Conservation (phyloP, 331 rosid species). For the Prunus yedoensis region DNA sequence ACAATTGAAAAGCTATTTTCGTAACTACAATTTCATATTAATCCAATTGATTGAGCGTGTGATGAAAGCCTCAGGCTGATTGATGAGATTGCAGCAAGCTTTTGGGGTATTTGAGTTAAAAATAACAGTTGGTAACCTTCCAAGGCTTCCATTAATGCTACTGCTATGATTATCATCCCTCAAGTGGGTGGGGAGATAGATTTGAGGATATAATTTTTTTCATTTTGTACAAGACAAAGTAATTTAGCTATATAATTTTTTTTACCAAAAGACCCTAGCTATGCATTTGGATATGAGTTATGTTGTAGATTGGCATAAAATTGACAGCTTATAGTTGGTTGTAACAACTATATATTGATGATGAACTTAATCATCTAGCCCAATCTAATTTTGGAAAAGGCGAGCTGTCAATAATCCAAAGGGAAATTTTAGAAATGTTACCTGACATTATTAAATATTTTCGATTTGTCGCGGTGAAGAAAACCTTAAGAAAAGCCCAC, state of each 20-base stretch:
- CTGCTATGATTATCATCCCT: not conserved
- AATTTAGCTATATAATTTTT: not conserved
- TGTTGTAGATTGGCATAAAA: not conserved
- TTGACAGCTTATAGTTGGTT: not conserved
- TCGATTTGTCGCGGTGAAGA: too few species aligned
- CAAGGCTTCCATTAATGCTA: not conserved
- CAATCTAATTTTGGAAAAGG: not conserved
- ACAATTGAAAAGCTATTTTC: not conserved
- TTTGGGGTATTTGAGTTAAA: not conserved
- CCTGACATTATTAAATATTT: too few species aligned
- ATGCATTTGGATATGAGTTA: not conserved
- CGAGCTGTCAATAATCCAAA: not conserved
- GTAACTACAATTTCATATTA: not conserved
- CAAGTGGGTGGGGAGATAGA: not conserved
- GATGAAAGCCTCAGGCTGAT: not conserved
- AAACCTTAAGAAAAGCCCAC: too few species aligned
- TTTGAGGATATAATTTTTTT: not conserved
- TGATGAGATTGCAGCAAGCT: not conserved
- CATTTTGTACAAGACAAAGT: not conserved
- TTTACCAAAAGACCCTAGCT: not conserved
- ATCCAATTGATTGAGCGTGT: not conserved
- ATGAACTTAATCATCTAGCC: not conserved
- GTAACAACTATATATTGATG: not conserved
- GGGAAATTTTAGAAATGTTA: too few species aligned
- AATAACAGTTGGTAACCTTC: not conserved